Evolutionary conservation across 2,329 filamentous ascomycete species (phyloP).

Genomic region (Sclerotinia sclerotiorum): DNA sequence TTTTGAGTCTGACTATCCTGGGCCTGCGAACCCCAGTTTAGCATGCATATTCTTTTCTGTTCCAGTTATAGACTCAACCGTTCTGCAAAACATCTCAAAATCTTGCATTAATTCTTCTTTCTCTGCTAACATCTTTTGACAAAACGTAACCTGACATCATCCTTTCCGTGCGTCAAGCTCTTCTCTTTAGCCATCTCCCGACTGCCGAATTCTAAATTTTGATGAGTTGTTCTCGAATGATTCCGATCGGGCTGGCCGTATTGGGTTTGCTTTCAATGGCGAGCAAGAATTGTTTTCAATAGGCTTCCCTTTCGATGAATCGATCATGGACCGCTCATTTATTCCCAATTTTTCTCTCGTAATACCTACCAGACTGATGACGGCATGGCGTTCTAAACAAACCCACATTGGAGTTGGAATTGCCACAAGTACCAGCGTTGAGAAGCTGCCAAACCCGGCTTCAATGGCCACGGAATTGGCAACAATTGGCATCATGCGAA

Average conservation of each 20-base stretch:
- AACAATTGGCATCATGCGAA: neutral
- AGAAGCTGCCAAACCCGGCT: neutral
- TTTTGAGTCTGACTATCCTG: neutral
- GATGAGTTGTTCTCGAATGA: too few species aligned
- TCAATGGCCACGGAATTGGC: neutral
- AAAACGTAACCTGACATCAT: too few species aligned
- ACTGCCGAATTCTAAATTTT: too few species aligned
- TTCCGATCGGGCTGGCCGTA: too few species aligned
- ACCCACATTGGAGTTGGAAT: neutral
- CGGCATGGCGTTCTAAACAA: neutral
- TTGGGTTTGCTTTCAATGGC: neutral
- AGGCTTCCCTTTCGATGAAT: rapidly evolving
- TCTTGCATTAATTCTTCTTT: too few species aligned
- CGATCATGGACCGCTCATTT: neutral
- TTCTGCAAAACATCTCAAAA: too few species aligned
- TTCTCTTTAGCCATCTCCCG: too few species aligned
- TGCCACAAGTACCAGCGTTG: neutral
- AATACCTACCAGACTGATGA: neutral
- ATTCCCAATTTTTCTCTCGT: neutral
- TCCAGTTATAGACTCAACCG: too few species aligned
- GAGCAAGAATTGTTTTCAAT: neutral
- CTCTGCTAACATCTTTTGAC: too few species aligned
- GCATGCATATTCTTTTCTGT: too few species aligned
- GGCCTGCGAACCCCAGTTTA: too few species aligned
- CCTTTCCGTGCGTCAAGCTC: too few species aligned